Conservation (phyloP, 2,329 filamentous ascomycete species). For the Penicillium sp. region DNA sequence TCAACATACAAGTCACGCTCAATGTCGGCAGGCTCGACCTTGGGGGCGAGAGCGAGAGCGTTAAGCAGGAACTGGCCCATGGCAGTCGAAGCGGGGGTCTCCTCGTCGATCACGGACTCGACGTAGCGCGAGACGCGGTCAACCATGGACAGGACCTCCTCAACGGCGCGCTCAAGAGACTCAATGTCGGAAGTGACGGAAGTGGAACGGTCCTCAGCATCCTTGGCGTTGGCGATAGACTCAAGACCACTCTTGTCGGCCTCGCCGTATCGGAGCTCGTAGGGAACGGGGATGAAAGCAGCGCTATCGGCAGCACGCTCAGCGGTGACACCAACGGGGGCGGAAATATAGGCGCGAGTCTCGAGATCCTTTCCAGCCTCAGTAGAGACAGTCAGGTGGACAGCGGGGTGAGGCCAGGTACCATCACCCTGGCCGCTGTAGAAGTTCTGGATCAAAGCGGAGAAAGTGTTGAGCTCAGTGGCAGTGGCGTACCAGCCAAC, state of each 20-base stretch:
- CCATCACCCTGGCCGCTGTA: conserved; percentile 96
- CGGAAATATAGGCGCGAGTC: conserved; percentile 90
- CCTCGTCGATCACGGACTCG: conserved; percentile 81
- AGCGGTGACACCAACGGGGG: conserved; percentile 88
- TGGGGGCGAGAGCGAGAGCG: conserved; percentile 85
- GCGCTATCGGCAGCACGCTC: conserved; percentile 95
- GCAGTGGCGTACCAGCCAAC: conserved; percentile 99
- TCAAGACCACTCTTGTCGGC: conserved; percentile 74
- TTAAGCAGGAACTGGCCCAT: conserved; percentile 95
- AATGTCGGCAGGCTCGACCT: conserved; percentile 85
- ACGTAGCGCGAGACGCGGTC: conserved; percentile 92
- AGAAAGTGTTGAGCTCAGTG: conserved; percentile 96
- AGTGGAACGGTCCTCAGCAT: conserved; percentile 69
- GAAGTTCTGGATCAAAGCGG: conserved; percentile 98
- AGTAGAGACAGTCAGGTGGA: conserved; percentile 92
- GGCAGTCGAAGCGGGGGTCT: conserved; percentile 83
- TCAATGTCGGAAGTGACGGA: conserved; percentile 84
- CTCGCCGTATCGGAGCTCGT: conserved; percentile 87
- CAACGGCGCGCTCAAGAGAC: conserved; percentile 76
- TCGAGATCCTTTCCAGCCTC: conserved; percentile 84
- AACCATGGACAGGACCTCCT: conserved; percentile 83
- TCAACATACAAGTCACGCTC: conserved; percentile 79
- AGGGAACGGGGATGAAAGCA: conserved; percentile 94
- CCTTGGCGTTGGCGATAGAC: conserved; percentile 77
- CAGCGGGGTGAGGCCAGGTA: conserved; percentile 94